Evolutionary conservation across 108 stramenopile genomes (phyloP).

Genomic region (Skeletonema tropicum): DNA sequence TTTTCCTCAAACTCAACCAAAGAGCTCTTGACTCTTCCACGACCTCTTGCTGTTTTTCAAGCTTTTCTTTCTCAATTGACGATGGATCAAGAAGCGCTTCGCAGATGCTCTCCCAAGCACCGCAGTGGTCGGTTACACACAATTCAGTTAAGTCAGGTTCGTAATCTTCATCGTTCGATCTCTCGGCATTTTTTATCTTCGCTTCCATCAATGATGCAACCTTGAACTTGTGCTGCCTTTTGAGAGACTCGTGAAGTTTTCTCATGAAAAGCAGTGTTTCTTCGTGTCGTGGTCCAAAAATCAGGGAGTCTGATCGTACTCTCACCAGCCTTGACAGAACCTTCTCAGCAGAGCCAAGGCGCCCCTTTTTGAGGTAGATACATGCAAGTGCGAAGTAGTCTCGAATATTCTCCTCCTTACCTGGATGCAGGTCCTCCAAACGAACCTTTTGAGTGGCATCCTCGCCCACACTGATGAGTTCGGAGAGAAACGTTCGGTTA

Average conservation of each 20-base stretch:
- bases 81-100: constrained; percentile 40
- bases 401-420: constrained; percentile 32
- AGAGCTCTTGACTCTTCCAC: constrained; percentile 35
- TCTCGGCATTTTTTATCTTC: constrained; percentile 2
- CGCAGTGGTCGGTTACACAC: constrained; percentile 30
- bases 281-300: constrained; percentile 34
- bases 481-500: constrained; percentile 21
- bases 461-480: constrained; percentile 32
- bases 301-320: constrained; percentile 25
- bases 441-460: constrained; percentile 12
- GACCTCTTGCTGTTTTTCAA: constrained; percentile 20
- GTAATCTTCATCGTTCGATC: constrained; percentile 4
- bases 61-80: constrained; percentile 21
- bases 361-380: constrained; percentile 28
- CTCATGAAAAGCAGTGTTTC: constrained; percentile 37
- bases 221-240: constrained; percentile 41
- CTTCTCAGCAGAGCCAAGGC: constrained; percentile 26
- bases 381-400: constrained; percentile 38
- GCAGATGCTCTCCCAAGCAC: constrained; percentile 22
- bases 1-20: constrained; percentile 25
- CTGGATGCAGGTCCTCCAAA: constrained; percentile 12
- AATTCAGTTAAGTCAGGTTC: constrained; percentile 12
- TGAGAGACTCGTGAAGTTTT: constrained; percentile 24
- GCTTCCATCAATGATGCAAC: constrained; percentile 17
- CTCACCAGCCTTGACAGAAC: constrained; percentile 32